Base-by-base conservation (phyloP, 352 stramenopile species). In the Pythium graminicola region DNA sequence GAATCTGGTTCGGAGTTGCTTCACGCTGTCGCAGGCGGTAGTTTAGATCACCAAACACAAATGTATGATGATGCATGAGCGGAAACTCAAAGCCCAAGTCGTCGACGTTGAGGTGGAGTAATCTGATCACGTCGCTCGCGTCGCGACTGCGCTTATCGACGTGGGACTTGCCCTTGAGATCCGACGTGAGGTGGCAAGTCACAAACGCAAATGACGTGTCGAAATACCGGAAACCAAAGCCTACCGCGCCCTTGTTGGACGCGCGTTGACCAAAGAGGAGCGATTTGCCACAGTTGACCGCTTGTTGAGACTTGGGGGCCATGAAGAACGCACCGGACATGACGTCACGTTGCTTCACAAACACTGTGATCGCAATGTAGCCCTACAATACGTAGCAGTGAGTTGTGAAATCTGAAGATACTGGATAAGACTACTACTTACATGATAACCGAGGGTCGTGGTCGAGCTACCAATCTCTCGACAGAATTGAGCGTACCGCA, bases 231-330 rank as follows among this genome's bases (percentile, higher is more conserved):
- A 96, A 91, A 0, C 76, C 74, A 29, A 96, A 80, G 19, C 86
- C 85, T 14, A 95, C 86, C n/a, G 81, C 83, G 39, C 87, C 87
- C 65, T 96, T 96, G 69, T 95, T 96, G 36, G 81, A 87, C 27
- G 86, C 84, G 16, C 81, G 79, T 35, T 66, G 58, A 0, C 81
- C 70, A 42, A 93, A 67, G 0, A 90, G 69, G 20, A 93, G 65
- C 33, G 80, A 89, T 42, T 86, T 88, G 16, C 82, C 82, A 13
- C 80, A 76, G 51, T 86, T 84, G 32, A 92, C 72, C 51, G 86
- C 76, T 47, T 86, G 73, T 26, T 81, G 72, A 5, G 81, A 70
- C 9, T 77, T 72, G 4, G 76, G 76, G 10, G 87, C 75, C 75
- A 91, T 89, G 51, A 88, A 86, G 51, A 94, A 92, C 53, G 78